Base-by-base conservation (phyloP, 768 basidiomycete genomes). In the Nidula microcarpa region DNA sequence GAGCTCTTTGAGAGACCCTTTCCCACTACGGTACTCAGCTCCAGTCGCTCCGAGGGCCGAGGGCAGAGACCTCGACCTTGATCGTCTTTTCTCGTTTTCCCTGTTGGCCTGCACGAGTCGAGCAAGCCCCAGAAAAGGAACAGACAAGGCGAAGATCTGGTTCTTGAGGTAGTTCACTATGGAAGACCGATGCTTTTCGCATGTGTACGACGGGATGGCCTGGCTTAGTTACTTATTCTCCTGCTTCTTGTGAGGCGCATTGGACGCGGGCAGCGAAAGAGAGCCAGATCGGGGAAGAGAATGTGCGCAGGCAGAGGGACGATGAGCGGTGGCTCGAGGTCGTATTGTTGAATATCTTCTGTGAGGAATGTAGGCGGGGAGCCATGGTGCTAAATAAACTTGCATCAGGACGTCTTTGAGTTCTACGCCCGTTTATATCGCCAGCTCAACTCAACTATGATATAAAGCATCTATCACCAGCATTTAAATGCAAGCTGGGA, bases 61-160 rank as follows among this genome's bases (percentile, higher is more conserved):
- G 65, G 13, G 71, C 71, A 41, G 77, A 81, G 36, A 85, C 83
- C 57, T 96, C 91, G 6, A 67, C 74, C 50, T 73, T 74, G 50
- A 96, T 82, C 13, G 65, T 73, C 36, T 73, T 71, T 6, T 89
- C 85, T 80, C 73, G 63, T 92, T 94, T 7, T 65, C 60, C 47
- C 79, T 76, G 65, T 89, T 95, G 0, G 86, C 81, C 3, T 84
- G 73, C 43, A 96, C 85, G n/a, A 99, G 78, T 16, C 72, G 74
- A 2, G 79, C 77, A 4, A 98, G 79, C 14, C 34, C 47, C 41
- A 50, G 74, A 67, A 34, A 89, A 79, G 1, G 77, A 81, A 14
- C 85, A 83, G 18, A 91, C 67, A 4, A 92, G 65, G 57, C 89
- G 0, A 89, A 87, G 0, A 91, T 86, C 69, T 89, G 91, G 56